Evolutionary conservation across 495 filamentous ascomycete genomes (phyloP).

Genomic region (Penicillium flavigenum): DNA sequence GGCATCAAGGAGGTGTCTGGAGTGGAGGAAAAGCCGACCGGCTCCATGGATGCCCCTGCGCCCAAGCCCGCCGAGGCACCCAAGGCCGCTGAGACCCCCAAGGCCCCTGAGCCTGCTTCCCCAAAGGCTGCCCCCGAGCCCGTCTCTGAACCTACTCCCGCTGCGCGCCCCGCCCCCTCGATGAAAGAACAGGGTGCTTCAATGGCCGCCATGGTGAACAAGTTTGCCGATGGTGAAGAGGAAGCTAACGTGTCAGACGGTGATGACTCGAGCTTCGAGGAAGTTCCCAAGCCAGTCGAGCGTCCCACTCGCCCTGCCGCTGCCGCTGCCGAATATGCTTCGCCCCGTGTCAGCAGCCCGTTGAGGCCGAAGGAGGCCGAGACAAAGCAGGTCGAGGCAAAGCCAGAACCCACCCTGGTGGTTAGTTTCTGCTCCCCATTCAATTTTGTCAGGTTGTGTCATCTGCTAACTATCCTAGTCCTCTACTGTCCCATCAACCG

Average conservation of each 20-base stretch:
- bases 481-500: constrained; percentile 22
- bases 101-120: constrained; percentile 37
- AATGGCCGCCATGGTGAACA: constrained; percentile 78
- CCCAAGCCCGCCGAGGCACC: constrained; percentile 28
- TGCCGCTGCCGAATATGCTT: constrained; percentile 25
- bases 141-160: constrained; percentile 38
- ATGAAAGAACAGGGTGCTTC: constrained; percentile 82
- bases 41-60: constrained; percentile 40
- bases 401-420: constrained; percentile 10
- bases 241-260: constrained; percentile 56
- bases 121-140: constrained; percentile 36
- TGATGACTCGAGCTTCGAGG: constrained; percentile 79
- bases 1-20: constrained; percentile 69
- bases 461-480: constrained; percentile 25
- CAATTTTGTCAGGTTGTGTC: not conserved
- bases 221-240: constrained; percentile 75
- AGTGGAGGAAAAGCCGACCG: constrained; percentile 63
- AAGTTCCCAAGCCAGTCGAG: constrained; percentile 65
- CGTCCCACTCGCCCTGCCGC: constrained; percentile 39
- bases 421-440: constrained; percentile 6
- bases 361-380: constrained; percentile 36
- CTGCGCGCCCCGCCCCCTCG: constrained; percentile 58
- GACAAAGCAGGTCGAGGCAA: not conserved
- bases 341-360: constrained; percentile 37
- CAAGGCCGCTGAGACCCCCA: constrained; percentile 40